A percentile compares a stretch with the other conserved stretches of the same genome.
These are phyloP conservation scores for Phytophthora parvispora DNA, from an alignment of 352 stramenopile species.

Conservation along the genomic window DNA sequence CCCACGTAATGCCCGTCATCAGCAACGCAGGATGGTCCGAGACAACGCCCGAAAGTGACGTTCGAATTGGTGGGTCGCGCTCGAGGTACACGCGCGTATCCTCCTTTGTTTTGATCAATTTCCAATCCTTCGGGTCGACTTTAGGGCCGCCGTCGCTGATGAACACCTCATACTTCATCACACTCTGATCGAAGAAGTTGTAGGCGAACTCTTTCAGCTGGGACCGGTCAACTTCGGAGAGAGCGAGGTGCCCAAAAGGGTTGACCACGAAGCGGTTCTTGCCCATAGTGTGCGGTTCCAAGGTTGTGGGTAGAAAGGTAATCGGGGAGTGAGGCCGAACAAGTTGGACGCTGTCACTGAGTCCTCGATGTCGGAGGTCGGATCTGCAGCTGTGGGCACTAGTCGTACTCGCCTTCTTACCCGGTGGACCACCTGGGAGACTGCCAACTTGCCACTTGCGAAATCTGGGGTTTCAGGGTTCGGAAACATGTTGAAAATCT, in stretches of 20 bases:
- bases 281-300: slow-evolving; percentile 12
- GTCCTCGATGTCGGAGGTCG: background rate
- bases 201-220: slow-evolving; percentile 31
- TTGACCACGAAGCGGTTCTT: slow-evolving; percentile 36
- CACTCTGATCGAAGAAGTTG: slow-evolving; percentile 31
- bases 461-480: background rate
- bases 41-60: slow-evolving; percentile 6
- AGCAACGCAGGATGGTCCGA: slow-evolving; percentile 30
- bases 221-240: slow-evolving; percentile 16
- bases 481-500: background rate
- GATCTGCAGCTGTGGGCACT: too few relatives aligned
- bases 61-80: slow-evolving; percentile 14
- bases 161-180: slow-evolving; percentile 49
- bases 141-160: slow-evolving; percentile 26
- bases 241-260: slow-evolving; percentile 22
- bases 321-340: background rate
- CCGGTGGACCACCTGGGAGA: background rate
- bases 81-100: slow-evolving; percentile 40
- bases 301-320: background rate
- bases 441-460: background rate
- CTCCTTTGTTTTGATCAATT: slow-evolving; percentile 39
- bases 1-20: slow-evolving; percentile 35
- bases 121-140: slow-evolving; percentile 44
- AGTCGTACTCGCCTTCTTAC: background rate
- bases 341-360: too few relatives aligned